Base-by-base conservation (phyloP, 441 rosid genomes). In the Aquilaria agallochum region DNA sequence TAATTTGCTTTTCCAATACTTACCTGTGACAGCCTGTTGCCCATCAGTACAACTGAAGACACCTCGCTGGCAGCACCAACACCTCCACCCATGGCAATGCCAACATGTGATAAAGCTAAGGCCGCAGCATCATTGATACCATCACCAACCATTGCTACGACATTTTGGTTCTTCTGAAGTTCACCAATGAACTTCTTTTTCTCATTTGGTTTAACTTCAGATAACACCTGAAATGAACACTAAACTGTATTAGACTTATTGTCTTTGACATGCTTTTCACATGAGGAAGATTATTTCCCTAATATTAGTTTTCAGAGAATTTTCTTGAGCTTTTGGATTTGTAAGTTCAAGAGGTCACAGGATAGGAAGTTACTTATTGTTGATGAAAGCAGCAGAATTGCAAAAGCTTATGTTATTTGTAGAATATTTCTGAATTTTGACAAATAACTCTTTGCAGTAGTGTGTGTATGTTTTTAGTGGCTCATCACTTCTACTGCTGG, bases 111-210 rank as follows among this genome's bases (percentile, higher is more conserved):
- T 59, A 85, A 86, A 68, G 99, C 99, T 80, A 95, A 80, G 34
- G 99, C 97, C 62, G 97, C 92, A 63, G 97, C 99, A 82, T 91
- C 99, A 65, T 95, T 95, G 69, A 95, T 91, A 59, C 99, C 97
- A 76, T 95, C 99, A 27, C 97, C 99, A 65, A 95, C 92, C 99
- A 95, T 95, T 45, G 97, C 97, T 63, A 91, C 96, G 49, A 80
- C 60, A 34, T 83, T 87, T 62, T 80, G 75, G 61, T 78, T 82
- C 68, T 72, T 78, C 81, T 91, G 97, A 66, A 95, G 94, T 66
- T 80, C 81, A 60, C 52, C 76, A 68, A 95, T 77, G 72, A 95
- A 95, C 50, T 74, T 80, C 74, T 78, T 86, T 71, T 91, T 95
- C 74, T 82, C 90, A 67, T 76, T 79, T 55, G 99, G 97, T 82